Conservation (phyloP, 78 protist genomes). For the Dictyostelium firmibasis region DNA sequence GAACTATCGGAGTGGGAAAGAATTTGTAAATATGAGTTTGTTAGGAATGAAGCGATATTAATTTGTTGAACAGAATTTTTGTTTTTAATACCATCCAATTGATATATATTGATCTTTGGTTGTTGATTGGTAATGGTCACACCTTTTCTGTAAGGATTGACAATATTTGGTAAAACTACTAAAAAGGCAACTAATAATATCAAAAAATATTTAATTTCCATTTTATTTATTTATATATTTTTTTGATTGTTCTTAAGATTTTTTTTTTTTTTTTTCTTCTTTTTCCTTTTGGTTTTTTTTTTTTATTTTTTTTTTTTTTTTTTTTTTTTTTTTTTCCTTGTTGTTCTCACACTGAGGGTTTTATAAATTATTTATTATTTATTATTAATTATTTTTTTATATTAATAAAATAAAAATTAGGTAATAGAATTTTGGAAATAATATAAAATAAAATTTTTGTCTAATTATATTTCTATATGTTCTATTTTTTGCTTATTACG, state of each 20-base stretch:
- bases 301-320: neutral
- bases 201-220: slow-evolving; percentile 68
- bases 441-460: neutral
- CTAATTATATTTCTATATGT: neutral
- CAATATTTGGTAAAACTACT: slow-evolving; percentile 45
- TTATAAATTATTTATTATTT: neutral
- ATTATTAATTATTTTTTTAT: no score
- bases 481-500: no score
- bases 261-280: neutral
- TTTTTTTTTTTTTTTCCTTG: no score
- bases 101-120: slow-evolving; percentile 68
- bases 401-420: no score
- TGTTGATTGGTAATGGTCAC: slow-evolving; percentile 57
- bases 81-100: neutral
- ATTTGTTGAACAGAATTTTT: neutral
- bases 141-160: slow-evolving; percentile 49
- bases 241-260: neutral
- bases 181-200: slow-evolving; percentile 50
- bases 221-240: neutral
- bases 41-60: slow-evolving; percentile 48
- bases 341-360: no score
- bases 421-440: no score
- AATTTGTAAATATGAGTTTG: slow-evolving; percentile 27
- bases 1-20: slow-evolving; percentile 42
- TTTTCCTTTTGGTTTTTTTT: neutral